Evolutionary conservation across 179 eudicot species (phyloP).

Genomic region (Patellifolia procumbens): DNA sequence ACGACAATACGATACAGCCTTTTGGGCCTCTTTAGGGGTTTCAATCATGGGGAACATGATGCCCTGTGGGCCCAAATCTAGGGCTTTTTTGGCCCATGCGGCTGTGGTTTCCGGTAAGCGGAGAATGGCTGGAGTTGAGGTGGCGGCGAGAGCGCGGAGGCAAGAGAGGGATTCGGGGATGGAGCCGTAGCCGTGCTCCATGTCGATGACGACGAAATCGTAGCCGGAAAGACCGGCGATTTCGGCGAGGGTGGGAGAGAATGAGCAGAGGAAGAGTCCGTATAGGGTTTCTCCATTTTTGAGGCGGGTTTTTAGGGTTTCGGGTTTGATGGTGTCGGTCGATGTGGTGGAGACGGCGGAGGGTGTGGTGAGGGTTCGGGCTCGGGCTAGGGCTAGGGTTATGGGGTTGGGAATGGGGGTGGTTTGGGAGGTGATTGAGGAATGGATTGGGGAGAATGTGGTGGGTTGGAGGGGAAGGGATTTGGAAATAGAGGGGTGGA

Average conservation of each 20-base stretch:
- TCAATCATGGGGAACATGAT: conserved; percentile 95
- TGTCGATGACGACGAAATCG: conserved; percentile 81
- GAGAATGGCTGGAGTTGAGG: conserved; percentile 67
- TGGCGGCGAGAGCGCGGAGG: conserved; percentile 69
- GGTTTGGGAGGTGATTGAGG: conserved; percentile 5
- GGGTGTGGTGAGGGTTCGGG: conserved; percentile 15
- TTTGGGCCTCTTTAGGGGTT: conserved; percentile 44
- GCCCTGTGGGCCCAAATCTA: conserved; percentile 87
- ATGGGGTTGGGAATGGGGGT: conserved; percentile 8
- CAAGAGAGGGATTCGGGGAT: conserved; percentile 64
- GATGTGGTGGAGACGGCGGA: conserved; percentile 23
- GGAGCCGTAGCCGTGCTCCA: conserved; percentile 86
- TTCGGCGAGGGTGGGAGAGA: conserved; percentile 82
- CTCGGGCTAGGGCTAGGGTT: background rate
- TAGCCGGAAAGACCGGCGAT: conserved; percentile 85
- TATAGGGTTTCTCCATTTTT: conserved; percentile 69
- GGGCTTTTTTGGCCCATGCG: conserved; percentile 85
- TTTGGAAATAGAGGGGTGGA: background rate
- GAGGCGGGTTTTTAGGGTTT: conserved; percentile 68
- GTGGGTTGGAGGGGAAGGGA: background rate
- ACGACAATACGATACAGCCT: conserved; percentile 78
- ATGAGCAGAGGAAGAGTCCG: conserved; percentile 75
- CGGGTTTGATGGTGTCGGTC: conserved; percentile 19
- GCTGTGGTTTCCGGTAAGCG: conserved; percentile 65
- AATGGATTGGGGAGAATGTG: background rate